A percentile compares a stretch with the other conserved stretches of the same genome.
phyloP scores from a whole-genome alignment of 495 filamentous ascomycete genomes.

The Neurospora tetraspora region DNA sequence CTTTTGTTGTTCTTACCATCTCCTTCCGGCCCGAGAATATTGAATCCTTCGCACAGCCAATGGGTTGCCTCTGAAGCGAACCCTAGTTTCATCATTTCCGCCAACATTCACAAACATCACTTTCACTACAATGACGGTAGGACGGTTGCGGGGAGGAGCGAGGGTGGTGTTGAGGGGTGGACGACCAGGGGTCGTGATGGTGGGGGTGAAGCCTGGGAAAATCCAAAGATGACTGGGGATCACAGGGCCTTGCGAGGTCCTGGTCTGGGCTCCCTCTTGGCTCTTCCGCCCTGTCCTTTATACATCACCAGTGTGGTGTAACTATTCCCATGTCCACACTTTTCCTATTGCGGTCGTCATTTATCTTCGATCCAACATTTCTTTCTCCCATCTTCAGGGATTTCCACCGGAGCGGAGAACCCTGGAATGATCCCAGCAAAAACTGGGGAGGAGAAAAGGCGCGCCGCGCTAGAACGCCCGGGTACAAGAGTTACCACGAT shows the following conservation, averaged over 20 bases:
- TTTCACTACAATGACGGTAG: not conserved
- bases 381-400: not conserved
- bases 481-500: not conserved
- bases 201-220: not conserved
- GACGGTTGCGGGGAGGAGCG: not conserved
- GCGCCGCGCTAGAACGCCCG: not conserved
- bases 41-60: not conserved
- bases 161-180: not conserved
- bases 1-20: not conserved
- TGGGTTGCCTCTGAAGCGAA: constrained; percentile 7
- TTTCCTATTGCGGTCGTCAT: not conserved
- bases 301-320: not conserved
- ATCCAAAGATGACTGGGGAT: not conserved
- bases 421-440: not conserved
- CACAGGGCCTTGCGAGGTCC: not conserved
- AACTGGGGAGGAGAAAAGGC: not conserved
- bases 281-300: not conserved
- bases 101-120: not conserved
- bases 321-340: not conserved
- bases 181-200: not conserved
- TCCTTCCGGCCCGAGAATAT: not conserved
- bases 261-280: constrained; percentile 9
- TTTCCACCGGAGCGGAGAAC: not conserved
- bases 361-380: not conserved
- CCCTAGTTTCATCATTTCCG: not conserved